These are phyloP conservation scores for Coemansia sp. DNA, from an alignment of 192 early-diverging fungal genomes.

Conservation along the genomic window DNA sequence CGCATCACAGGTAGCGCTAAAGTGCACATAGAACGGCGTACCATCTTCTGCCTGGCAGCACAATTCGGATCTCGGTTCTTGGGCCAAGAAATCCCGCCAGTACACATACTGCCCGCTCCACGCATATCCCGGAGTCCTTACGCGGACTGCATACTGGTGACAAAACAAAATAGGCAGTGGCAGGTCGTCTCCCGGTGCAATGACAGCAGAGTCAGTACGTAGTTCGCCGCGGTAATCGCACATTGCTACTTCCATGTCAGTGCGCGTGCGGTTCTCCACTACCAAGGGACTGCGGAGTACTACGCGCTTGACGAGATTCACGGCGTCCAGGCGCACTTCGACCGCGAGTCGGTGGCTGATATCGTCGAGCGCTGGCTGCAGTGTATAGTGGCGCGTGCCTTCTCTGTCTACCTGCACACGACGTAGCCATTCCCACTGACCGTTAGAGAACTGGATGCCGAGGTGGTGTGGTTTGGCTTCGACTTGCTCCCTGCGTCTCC, in stretches of 20 bases:
- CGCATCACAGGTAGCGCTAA: slow-evolving; percentile 41
- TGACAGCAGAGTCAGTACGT: slow-evolving; percentile 33
- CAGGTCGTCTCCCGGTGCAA: slow-evolving; percentile 80
- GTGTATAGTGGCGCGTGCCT: slow-evolving; percentile 75
- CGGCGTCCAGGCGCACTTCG: slow-evolving; percentile 77
- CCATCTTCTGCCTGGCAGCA: slow-evolving; percentile 55
- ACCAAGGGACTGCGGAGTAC: slow-evolving; percentile 86
- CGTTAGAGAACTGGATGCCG: slow-evolving; percentile 82
- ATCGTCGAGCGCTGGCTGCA: slow-evolving; percentile 80
- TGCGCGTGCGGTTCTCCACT: slow-evolving; percentile 79
- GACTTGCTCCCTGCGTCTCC: slow-evolving; percentile 82
- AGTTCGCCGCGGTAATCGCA: slow-evolving; percentile 70
- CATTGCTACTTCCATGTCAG: slow-evolving; percentile 81
- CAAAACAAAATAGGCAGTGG: slow-evolving; percentile 87
- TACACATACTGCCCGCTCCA: slow-evolving; percentile 82
- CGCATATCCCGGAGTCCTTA: slow-evolving; percentile 80
- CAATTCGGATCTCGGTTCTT: slow-evolving; percentile 56
- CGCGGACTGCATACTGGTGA: slow-evolving; percentile 76
- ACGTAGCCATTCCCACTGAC: slow-evolving; percentile 91
- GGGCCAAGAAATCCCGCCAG: slow-evolving; percentile 76
- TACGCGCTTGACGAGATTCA: slow-evolving; percentile 88
- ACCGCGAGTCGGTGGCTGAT: slow-evolving; percentile 85
- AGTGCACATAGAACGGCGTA: slow-evolving; percentile 51
- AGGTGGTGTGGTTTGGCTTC: slow-evolving; percentile 73
- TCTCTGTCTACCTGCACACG: slow-evolving; percentile 90